A percentile compares a stretch with the other conserved stretches of the same genome.
phyloP scores from a whole-genome alignment of 768 basidiomycete species.

The Candolleomyces eurysporus region DNA sequence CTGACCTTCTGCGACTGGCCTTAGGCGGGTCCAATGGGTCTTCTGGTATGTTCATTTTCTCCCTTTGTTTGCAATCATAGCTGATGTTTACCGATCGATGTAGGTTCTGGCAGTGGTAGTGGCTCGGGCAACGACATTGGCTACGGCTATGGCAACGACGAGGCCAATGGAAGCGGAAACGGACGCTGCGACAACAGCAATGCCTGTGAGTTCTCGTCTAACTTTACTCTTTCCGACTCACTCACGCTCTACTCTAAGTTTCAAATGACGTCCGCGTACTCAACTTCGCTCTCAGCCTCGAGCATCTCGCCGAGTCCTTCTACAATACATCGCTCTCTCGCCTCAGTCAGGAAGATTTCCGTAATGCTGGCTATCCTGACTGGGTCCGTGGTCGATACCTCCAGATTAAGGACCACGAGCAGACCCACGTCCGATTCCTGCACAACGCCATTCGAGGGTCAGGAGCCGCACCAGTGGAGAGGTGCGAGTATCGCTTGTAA shows the following conservation, averaged over 20 bases:
- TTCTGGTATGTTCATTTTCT: too few relatives aligned
- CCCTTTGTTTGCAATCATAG: too few relatives aligned
- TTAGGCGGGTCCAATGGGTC: too few relatives aligned
- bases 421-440: constrained; percentile 18
- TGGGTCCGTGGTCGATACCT: constrained; percentile 47
- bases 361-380: constrained; percentile 38
- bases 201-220: not conserved
- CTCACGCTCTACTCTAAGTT: not conserved
- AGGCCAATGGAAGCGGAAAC: not conserved
- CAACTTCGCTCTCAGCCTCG: constrained; percentile 44
- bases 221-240: not conserved
- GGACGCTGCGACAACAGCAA: not conserved
- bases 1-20: too few relatives aligned
- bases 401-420: constrained; percentile 50
- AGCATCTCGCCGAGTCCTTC: constrained; percentile 45
- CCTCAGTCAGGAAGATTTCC: constrained; percentile 41
- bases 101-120: not conserved
- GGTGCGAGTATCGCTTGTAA: constrained; percentile 64
- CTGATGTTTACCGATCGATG: too few relatives aligned
- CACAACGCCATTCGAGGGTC: constrained; percentile 41
- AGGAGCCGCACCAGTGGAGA: constrained; percentile 35
- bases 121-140: not conserved
- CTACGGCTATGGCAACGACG: not conserved
- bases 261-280: constrained; percentile 26
- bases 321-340: constrained; percentile 39